Base-by-base conservation (phyloP, 306 rosid genomes). In the barrel medic (Medicago truncatula) region DNA sequence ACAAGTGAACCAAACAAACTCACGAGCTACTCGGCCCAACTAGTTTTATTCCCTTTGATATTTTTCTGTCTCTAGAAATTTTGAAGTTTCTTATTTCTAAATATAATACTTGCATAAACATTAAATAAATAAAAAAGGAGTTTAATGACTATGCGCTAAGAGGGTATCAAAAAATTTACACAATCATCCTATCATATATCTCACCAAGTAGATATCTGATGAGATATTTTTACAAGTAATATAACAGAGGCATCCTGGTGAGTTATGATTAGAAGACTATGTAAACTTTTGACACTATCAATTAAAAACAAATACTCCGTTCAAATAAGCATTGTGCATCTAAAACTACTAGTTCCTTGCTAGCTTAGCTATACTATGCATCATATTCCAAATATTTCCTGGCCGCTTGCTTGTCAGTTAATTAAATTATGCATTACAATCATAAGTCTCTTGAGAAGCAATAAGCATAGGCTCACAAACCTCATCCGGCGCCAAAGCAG, bases 401-500 rank as follows among this genome's bases (percentile, higher is more conserved):
- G 40, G 73, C 43, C 2, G 10, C 44, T 50, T 9, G 23, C 17
- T 50, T 31, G 44, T 41, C 39, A 36, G 50, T 41, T 21, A 73
- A 8, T 66, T 31, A 57, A 73, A 73, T 14, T 28, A 46, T 54
- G 70, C 4, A 69, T 64, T 47, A 21, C 43, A 78, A 21, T 20
- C 60, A 62, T 62, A 18, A 52, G 36, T 70, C 60, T 10, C 46
- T 11, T 74, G 1, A 52, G 52, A 77, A 68, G 31, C 36, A 80
- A 52, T 54, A 75, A 68, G 47, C 44, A 83, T 69, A 80, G 71
- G 44, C 71, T 52, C 64, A 78, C 92, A 41, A 61, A 95, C 97
- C 99, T 89, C 97, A 10, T 67, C 87, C 2, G 85, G 85, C 2
- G 96, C 78, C 83, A 90, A 81, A 18, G 97, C 93, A 25, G 99